These are phyloP conservation scores for Trifolium repens DNA, from an alignment of 306 rosid species.

Conservation along the genomic window DNA sequence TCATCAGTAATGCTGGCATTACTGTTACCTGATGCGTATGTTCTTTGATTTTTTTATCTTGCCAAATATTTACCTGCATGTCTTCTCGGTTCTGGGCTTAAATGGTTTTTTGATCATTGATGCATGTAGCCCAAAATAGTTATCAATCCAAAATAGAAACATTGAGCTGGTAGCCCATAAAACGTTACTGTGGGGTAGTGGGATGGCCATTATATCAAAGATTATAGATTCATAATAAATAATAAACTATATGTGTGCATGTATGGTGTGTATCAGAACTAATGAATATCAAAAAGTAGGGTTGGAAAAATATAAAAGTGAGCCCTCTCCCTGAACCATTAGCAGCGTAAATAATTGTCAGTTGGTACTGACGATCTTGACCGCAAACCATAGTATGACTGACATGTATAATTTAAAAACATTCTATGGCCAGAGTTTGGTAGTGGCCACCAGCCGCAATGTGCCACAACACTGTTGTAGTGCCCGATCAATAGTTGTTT, in stretches of 20 bases:
- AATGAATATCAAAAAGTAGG: background rate
- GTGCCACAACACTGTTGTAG: background rate
- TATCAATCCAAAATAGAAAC: background rate
- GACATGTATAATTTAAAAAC: background rate
- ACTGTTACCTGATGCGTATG: background rate
- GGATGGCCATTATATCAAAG: background rate
- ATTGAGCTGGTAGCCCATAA: no score
- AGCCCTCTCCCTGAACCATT: background rate
- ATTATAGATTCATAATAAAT: background rate
- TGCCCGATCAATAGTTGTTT: background rate
- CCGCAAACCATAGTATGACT: background rate
- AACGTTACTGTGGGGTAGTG: background rate
- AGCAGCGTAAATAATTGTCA: background rate
- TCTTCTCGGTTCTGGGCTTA: conserved; percentile 2
- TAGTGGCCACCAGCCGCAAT: background rate
- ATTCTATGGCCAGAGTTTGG: background rate
- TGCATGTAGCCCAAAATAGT: background rate
- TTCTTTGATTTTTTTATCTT: background rate
- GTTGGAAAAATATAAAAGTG: background rate
- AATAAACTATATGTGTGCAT: background rate
- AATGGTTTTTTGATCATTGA: conserved; percentile 18
- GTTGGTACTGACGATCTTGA: background rate
- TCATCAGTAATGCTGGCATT: background rate
- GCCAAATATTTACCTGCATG: conserved; percentile 1
- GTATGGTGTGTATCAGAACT: background rate